phyloP scores from a whole-genome alignment of 768 basidiomycete genomes.

The Cystobasidium tubakii region DNA sequence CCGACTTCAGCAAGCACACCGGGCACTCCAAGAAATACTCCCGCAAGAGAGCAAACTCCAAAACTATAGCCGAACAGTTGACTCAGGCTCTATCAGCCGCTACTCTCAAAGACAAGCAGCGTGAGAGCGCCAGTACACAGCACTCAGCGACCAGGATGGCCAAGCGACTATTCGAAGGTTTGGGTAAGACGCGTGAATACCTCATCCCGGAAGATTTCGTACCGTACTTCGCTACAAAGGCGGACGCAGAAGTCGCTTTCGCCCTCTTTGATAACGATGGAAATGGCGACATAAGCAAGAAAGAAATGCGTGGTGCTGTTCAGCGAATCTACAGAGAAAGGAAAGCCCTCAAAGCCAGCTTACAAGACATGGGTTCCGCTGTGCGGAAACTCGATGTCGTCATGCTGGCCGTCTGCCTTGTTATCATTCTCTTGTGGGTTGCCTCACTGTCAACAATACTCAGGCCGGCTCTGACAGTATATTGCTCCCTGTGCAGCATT shows the following conservation, averaged over 20 bases:
- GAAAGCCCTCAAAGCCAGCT: slow-evolving; percentile 62
- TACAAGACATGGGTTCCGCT: slow-evolving; percentile 64
- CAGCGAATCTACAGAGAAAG: slow-evolving; percentile 68
- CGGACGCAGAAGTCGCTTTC: slow-evolving; percentile 66
- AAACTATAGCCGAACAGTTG: slow-evolving; percentile 34
- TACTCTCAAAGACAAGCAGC: slow-evolving; percentile 40
- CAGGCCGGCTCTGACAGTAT: not conserved
- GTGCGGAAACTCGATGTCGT: slow-evolving; percentile 75
- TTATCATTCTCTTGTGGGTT: slow-evolving; percentile 57
- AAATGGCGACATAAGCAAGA: slow-evolving; percentile 72
- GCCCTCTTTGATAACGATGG: slow-evolving; percentile 69
- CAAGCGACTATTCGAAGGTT: slow-evolving; percentile 39
- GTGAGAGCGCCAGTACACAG: slow-evolving; percentile 35
- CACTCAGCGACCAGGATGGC: slow-evolving; percentile 38
- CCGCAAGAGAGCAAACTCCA: slow-evolving; percentile 29
- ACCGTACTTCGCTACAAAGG: slow-evolving; percentile 65
- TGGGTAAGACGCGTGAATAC: slow-evolving; percentile 25
- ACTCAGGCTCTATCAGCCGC: slow-evolving; percentile 39
- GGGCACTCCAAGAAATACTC: slow-evolving; percentile 11
- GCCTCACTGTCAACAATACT: no score
- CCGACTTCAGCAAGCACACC: slow-evolving; percentile 9
- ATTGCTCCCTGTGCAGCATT: slow-evolving; percentile 46
- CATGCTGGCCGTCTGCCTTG: slow-evolving; percentile 58
- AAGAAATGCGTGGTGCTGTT: slow-evolving; percentile 75
- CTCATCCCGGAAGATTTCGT: slow-evolving; percentile 56